These are phyloP conservation scores for Dillenia turbinata DNA, from an alignment of 164 flowering plant species.

Conservation along the genomic window DNA sequence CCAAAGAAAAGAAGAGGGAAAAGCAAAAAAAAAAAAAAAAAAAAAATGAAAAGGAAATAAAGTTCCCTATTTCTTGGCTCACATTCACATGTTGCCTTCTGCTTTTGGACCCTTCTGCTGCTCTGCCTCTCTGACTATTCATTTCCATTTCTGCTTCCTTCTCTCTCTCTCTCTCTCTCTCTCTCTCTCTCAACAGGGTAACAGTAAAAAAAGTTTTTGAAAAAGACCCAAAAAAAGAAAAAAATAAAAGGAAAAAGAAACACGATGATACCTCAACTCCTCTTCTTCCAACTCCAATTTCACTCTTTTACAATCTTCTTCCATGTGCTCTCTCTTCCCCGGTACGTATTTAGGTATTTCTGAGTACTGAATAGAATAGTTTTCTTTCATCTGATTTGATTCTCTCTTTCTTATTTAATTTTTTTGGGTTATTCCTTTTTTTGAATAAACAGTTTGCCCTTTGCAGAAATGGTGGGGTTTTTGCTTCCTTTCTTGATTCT, in stretches of 20 bases:
- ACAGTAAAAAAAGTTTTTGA: too few relatives aligned
- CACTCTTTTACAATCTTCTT: neutral
- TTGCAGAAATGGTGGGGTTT: slow-evolving; percentile 17
- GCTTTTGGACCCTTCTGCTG: slow-evolving; percentile 3
- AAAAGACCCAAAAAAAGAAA: neutral
- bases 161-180: slow-evolving; percentile 9
- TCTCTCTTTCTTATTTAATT: slow-evolving; percentile 4
- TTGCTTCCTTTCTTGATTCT: slow-evolving; percentile 18
- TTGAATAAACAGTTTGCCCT: neutral
- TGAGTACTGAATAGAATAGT: neutral
- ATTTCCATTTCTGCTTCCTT: neutral
- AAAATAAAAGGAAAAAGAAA: too few relatives aligned
- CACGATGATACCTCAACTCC: neutral
- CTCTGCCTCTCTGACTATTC: neutral
- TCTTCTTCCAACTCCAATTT: slow-evolving; percentile 7
- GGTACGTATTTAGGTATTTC: slow-evolving; percentile 3
- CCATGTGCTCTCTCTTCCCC: neutral
- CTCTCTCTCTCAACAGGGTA: slow-evolving; percentile 1
- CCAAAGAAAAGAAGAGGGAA: neutral
- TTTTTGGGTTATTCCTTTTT: slow-evolving; percentile 5
- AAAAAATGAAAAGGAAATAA: slow-evolving; percentile 4
- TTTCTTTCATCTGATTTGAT: slow-evolving; percentile 8
- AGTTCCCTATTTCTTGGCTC: slow-evolving; percentile 9
- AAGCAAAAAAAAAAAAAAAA: neutral
- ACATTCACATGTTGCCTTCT: slow-evolving; percentile 27